Evolutionary conservation across 2,329 filamentous ascomycete species (phyloP).

Genomic region (Graphiopsis chlorocephala): DNA sequence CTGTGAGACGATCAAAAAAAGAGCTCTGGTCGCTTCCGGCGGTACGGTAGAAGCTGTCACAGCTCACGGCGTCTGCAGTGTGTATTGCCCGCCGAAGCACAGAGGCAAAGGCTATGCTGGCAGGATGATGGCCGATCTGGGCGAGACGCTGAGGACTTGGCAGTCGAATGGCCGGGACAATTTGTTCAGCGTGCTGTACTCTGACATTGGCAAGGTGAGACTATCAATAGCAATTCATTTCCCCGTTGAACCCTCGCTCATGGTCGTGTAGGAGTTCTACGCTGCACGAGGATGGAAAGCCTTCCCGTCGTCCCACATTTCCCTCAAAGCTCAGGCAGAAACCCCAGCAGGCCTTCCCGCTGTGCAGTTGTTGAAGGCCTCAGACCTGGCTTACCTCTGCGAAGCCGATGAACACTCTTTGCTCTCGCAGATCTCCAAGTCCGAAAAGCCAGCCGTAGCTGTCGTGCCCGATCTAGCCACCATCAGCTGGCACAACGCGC

Average conservation of each 20-base stretch:
- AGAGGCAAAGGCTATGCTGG: conserved; percentile 73
- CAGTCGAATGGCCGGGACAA: conserved; percentile 43
- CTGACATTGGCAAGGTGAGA: conserved; percentile 70
- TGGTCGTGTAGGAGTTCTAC: conserved; percentile 62
- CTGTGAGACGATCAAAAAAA: conserved; percentile 57
- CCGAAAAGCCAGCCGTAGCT: conserved; percentile 52
- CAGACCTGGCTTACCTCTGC: conserved; percentile 62
- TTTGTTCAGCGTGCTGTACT: conserved; percentile 77
- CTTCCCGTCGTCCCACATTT: conserved; percentile 70
- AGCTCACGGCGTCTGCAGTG: conserved; percentile 73
- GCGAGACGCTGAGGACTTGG: conserved; percentile 52
- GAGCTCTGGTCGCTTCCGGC: conserved; percentile 42
- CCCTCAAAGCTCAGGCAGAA: conserved; percentile 50
- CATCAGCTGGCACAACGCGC: conserved; percentile 73
- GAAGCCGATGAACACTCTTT: conserved; percentile 63
- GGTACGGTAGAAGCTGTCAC: conserved; percentile 55
- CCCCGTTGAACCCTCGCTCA: conserved; percentile 2
- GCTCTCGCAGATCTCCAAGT: conserved; percentile 48
- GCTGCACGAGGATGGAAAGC: conserved; percentile 72
- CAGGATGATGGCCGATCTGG: conserved; percentile 70
- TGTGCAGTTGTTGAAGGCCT: conserved; percentile 49
- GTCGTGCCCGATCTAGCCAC: conserved; percentile 66
- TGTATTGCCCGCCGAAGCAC: conserved; percentile 67
- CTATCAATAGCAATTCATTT: not conserved
- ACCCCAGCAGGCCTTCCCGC: conserved; percentile 17